phyloP scores from a whole-genome alignment of 2,329 filamentous ascomycete genomes.

The Gnomoniopsis smithogilvyi region DNA sequence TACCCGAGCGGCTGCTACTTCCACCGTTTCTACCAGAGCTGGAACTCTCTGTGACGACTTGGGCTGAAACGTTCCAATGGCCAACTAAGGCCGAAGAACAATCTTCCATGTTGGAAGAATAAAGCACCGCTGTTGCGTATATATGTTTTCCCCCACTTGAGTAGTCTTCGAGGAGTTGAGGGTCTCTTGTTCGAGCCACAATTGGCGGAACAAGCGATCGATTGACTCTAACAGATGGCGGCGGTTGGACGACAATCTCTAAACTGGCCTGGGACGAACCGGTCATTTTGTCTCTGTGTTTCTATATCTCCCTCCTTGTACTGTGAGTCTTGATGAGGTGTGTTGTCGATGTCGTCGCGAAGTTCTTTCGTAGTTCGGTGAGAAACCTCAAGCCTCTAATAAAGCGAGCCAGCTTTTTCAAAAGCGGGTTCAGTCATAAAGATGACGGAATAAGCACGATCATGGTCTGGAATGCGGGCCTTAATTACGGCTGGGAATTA shows the following conservation, averaged over 20 bases:
- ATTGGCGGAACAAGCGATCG: conserved; percentile 8
- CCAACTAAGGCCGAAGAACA: background rate
- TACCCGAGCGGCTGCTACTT: conserved; percentile 6
- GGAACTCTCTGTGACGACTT: background rate
- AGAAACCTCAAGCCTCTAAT: background rate
- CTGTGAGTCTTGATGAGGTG: background rate
- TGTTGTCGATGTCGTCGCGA: background rate
- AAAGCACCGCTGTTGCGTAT: conserved; percentile 5
- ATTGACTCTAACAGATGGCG: background rate
- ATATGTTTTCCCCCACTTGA: background rate
- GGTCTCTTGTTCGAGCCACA: conserved; percentile 9
- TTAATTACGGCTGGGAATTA: background rate
- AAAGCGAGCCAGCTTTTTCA: background rate
- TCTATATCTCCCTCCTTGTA: background rate
- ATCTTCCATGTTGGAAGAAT: background rate
- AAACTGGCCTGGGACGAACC: background rate
- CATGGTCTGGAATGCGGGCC: background rate
- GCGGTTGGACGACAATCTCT: conserved; percentile 13
- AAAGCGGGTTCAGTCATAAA: background rate
- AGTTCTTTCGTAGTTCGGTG: background rate
- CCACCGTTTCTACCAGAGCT: background rate
- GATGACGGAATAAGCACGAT: background rate
- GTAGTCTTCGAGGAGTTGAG: background rate
- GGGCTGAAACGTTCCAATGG: background rate
- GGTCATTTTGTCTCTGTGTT: background rate